Conservation (phyloP, 768 basidiomycete genomes). For the Mycena latifolia region DNA sequence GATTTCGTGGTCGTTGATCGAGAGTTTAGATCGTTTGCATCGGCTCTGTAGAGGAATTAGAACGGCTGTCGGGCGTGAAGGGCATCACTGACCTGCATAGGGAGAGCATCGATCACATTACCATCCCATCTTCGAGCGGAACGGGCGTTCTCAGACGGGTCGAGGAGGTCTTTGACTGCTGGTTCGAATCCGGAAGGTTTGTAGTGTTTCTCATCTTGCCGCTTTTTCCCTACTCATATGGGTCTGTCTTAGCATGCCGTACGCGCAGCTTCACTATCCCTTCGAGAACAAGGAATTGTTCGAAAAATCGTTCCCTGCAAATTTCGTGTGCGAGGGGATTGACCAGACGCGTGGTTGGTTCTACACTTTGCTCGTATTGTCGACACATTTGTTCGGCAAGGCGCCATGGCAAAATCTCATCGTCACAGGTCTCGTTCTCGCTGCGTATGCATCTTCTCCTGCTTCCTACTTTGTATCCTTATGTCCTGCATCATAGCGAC, state of each 20-base stretch:
- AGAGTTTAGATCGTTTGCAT: slow-evolving; percentile 78
- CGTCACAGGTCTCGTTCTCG: slow-evolving; percentile 95
- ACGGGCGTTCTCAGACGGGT: slow-evolving; percentile 89
- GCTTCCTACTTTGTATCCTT: neutral
- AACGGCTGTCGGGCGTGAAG: slow-evolving; percentile 84
- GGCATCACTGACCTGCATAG: slow-evolving; percentile 93
- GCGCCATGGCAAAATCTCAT: slow-evolving; percentile 99
- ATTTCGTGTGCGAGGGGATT: slow-evolving; percentile 98
- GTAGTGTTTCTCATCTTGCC: slow-evolving; percentile 33
- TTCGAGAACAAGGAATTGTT: slow-evolving; percentile 96
- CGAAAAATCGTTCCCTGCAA: slow-evolving; percentile 89
- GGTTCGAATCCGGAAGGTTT: slow-evolving; percentile 99
- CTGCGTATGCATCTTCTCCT: slow-evolving; percentile 69
- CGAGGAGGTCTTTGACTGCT: slow-evolving; percentile 99
- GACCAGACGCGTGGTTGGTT: slow-evolving; percentile 99
- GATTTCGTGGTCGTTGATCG: slow-evolving; percentile 12
- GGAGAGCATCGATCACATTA: slow-evolving; percentile 95
- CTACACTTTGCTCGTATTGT: slow-evolving; percentile 96
- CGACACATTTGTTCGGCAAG: slow-evolving; percentile 92
- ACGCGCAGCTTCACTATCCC: slow-evolving; percentile 96
- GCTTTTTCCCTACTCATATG: slow-evolving; percentile 5
- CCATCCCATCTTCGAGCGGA: slow-evolving; percentile 91
- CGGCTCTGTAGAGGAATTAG: slow-evolving; percentile 90
- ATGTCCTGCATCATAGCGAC: slow-evolving; percentile 64
- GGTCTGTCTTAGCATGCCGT: slow-evolving; percentile 88